A percentile compares a stretch with the other conserved stretches of the same genome.
Evolutionary conservation across 2,329 filamentous ascomycete genomes (phyloP).

Genomic region (Ceratocystis ficicola): DNA sequence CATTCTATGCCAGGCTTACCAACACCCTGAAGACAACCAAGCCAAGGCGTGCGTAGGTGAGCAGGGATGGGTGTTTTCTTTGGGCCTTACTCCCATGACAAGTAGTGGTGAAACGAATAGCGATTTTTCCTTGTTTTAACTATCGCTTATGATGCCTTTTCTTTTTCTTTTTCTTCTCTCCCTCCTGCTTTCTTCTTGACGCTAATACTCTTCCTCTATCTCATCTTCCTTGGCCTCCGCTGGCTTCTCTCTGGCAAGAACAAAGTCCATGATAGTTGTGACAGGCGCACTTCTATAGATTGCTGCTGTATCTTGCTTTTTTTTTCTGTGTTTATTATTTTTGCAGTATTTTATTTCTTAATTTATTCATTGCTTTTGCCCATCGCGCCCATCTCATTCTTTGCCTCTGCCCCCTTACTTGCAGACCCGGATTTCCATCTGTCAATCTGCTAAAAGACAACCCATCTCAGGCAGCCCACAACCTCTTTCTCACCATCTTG

Average conservation of each 20-base stretch:
- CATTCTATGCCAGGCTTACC: not conserved
- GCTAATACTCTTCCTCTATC: not conserved
- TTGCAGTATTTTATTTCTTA: conserved; percentile 21
- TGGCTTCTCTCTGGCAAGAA: not conserved
- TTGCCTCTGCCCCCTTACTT: not conserved
- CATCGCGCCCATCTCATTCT: not conserved
- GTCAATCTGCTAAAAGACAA: conserved; percentile 3
- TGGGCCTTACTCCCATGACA: not conserved
- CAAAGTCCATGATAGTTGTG: not conserved
- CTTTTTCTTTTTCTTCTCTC: conserved; percentile 18
- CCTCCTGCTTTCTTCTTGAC: conserved; percentile 5
- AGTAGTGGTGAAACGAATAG: not conserved
- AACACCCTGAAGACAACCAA: not conserved
- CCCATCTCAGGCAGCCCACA: not conserved
- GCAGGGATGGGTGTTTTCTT: not conserved
- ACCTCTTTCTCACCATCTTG: not conserved
- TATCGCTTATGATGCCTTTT: conserved; percentile 10
- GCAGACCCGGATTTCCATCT: not conserved
- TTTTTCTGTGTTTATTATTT: conserved; percentile 15
- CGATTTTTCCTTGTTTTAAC: not conserved
- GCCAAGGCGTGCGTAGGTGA: not conserved
- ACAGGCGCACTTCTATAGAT: conserved; percentile 1
- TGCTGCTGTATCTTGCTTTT: not conserved
- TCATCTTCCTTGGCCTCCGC: too few relatives aligned
- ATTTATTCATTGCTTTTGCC: conserved; percentile 1